Conservation (phyloP, 2,329 filamentous ascomycete genomes). For the Madurella fahalii region DNA sequence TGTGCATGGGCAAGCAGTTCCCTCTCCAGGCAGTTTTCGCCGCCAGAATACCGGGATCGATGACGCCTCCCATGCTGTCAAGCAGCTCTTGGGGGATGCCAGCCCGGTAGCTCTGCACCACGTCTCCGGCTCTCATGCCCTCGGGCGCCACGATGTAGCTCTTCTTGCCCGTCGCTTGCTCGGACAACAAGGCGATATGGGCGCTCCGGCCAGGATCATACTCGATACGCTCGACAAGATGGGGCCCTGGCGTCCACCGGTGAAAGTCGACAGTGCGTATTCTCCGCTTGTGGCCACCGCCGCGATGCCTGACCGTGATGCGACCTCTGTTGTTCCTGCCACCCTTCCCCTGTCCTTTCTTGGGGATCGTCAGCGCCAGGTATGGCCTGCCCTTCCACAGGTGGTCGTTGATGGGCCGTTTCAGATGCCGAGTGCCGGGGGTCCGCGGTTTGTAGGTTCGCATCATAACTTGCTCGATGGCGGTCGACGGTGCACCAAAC, state of each 20-base stretch:
- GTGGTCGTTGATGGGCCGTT: constrained; percentile 91
- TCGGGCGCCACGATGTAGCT: constrained; percentile 95
- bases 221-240: constrained; percentile 89
- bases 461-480: constrained; percentile 47
- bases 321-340: constrained; percentile 84
- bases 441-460: constrained; percentile 92
- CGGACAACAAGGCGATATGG: constrained; percentile 83
- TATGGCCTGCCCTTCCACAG: constrained; percentile 90
- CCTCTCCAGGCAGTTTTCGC: constrained; percentile 91
- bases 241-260: constrained; percentile 72
- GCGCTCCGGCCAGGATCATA: constrained; percentile 91
- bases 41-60: constrained; percentile 94
- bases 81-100: constrained; percentile 86
- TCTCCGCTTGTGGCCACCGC: constrained; percentile 86
- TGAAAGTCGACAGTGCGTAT: constrained; percentile 90
- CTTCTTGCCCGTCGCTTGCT: constrained; percentile 67
- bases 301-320: constrained; percentile 85
- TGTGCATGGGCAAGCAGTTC: constrained; percentile 91
- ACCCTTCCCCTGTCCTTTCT: constrained; percentile 89
- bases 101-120: constrained; percentile 84
- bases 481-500: constrained; percentile 18
- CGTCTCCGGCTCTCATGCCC: constrained; percentile 85
- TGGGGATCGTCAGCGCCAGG: constrained; percentile 78
- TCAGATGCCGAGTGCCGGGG: constrained; percentile 86
- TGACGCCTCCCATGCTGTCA: constrained; percentile 83